These are phyloP conservation scores for Lupinus albus DNA, from an alignment of 306 rosid genomes.

Conservation along the genomic window DNA sequence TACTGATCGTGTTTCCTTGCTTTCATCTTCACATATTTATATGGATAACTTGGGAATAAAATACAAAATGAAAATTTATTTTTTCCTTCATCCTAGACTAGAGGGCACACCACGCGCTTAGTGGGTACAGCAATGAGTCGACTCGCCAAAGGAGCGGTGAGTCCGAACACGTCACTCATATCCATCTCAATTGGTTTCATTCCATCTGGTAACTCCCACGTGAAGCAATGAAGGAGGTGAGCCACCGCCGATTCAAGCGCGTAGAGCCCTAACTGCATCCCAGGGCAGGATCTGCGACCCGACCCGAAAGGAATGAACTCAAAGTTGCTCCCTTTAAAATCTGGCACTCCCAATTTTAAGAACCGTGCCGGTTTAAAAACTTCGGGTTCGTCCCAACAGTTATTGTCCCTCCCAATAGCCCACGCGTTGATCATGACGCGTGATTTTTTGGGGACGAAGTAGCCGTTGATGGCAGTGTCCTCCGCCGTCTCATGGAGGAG, in stretches of 20 bases:
- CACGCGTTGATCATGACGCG: conserved; percentile 84
- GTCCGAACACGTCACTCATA: conserved; percentile 81
- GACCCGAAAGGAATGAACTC: conserved; percentile 93
- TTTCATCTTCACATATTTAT: conserved; percentile 3
- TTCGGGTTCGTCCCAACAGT: conserved; percentile 67
- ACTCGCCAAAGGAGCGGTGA: conserved; percentile 83
- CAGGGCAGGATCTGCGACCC: conserved; percentile 93
- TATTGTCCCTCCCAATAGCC: conserved; percentile 77
- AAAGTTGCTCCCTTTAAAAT: conserved; percentile 77
- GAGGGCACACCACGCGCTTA: conserved; percentile 59
- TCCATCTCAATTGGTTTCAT: conserved; percentile 82
- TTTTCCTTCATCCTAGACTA: conserved; percentile 21
- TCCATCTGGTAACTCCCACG: conserved; percentile 81
- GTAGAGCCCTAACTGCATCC: conserved; percentile 81
- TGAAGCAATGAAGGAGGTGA: conserved; percentile 78
- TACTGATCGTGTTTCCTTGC: neutral
- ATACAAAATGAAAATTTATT: neutral
- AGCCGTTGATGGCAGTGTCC: conserved; percentile 61
- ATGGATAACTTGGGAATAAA: conserved; percentile 3
- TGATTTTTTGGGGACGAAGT: conserved; percentile 60
- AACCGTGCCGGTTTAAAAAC: conserved; percentile 63
- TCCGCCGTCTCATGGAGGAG: conserved; percentile 92
- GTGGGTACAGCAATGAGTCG: conserved; percentile 78
- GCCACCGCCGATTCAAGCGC: conserved; percentile 75
- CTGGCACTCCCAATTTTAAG: conserved; percentile 52